A percentile compares a stretch with the other conserved stretches of the same genome.
These are phyloP conservation scores for Starmerella geochares DNA, from an alignment of 805 yeast species.

Conservation along the genomic window DNA sequence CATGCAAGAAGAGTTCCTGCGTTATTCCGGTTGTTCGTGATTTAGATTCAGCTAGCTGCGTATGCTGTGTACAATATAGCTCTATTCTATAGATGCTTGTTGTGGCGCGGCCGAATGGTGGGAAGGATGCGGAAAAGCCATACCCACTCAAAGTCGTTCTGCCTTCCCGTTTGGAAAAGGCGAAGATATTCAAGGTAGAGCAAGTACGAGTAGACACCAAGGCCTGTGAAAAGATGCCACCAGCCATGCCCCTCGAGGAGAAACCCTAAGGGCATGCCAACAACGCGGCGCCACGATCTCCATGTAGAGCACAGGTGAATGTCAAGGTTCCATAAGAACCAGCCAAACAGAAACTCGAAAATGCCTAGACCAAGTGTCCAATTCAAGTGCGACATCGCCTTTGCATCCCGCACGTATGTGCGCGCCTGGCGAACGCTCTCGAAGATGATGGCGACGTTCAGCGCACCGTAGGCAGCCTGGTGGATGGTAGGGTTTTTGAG, in stretches of 20 bases:
- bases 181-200: constrained; percentile 69
- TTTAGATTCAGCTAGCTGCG: background rate
- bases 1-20: too few species aligned
- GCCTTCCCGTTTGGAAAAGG: constrained; percentile 47
- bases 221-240: constrained; percentile 74
- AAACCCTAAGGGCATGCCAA: constrained; percentile 80
- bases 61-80: background rate
- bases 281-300: constrained; percentile 46
- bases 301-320: constrained; percentile 62
- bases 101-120: constrained; percentile 17
- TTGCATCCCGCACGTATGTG: constrained; percentile 42
- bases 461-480: constrained; percentile 70
- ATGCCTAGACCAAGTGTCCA: constrained; percentile 52
- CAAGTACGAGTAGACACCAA: constrained; percentile 78
- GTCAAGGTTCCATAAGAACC: constrained; percentile 80
- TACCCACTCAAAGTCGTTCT: constrained; percentile 45
- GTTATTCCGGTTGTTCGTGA: too few species aligned
- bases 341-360: constrained; percentile 58
- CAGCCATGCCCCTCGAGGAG: constrained; percentile 88
- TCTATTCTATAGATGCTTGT: constrained; percentile 1
- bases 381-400: constrained; percentile 42
- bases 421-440: constrained; percentile 47
- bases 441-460: constrained; percentile 63
- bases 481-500: constrained; percentile 79
- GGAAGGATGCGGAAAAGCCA: constrained; percentile 48